phyloP scores from a whole-genome alignment of 2,329 filamentous ascomycete species.

The Neonectria ditissima region DNA sequence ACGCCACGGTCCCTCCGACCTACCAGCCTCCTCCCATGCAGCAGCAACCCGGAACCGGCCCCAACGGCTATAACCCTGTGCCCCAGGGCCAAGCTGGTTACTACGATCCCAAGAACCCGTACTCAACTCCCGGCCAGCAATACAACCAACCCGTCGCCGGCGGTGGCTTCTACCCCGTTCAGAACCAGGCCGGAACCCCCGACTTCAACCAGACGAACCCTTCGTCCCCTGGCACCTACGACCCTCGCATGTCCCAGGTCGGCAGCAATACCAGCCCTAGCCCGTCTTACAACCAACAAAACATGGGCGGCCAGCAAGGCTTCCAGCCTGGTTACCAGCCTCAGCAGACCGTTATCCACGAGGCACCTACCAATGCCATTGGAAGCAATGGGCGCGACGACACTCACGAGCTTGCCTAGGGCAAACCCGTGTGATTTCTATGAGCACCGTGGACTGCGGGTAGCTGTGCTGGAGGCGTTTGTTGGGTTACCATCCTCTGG shows the following conservation, averaged over 20 bases:
- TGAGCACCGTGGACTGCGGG: neutral
- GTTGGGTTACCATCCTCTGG: slow-evolving; percentile 19
- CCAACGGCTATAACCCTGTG: slow-evolving; percentile 30
- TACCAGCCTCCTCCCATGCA: slow-evolving; percentile 30
- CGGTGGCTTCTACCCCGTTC: slow-evolving; percentile 34
- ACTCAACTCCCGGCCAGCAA: slow-evolving; percentile 38
- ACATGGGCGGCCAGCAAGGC: slow-evolving; percentile 35
- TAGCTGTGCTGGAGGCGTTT: slow-evolving; percentile 24
- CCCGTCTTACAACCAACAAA: slow-evolving; percentile 34
- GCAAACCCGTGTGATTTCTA: neutral
- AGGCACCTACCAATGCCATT: slow-evolving; percentile 44
- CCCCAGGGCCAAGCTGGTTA: slow-evolving; percentile 32
- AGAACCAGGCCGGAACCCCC: slow-evolving; percentile 18
- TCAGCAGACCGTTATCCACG: slow-evolving; percentile 49
- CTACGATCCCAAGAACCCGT: slow-evolving; percentile 46
- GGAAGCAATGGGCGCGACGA: slow-evolving; percentile 46
- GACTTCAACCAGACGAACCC: slow-evolving; percentile 27
- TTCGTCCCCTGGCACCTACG: slow-evolving; percentile 30
- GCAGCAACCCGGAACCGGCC: slow-evolving; percentile 32
- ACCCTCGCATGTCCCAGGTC: slow-evolving; percentile 35
- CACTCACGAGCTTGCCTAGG: slow-evolving; percentile 56
- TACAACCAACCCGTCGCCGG: slow-evolving; percentile 33
- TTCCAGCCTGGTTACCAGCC: slow-evolving; percentile 39
- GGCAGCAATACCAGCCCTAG: slow-evolving; percentile 32
- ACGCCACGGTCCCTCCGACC: slow-evolving; percentile 8